These are phyloP conservation scores for Suillus discolor DNA, from an alignment of 768 basidiomycete species.

Conservation along the genomic window DNA sequence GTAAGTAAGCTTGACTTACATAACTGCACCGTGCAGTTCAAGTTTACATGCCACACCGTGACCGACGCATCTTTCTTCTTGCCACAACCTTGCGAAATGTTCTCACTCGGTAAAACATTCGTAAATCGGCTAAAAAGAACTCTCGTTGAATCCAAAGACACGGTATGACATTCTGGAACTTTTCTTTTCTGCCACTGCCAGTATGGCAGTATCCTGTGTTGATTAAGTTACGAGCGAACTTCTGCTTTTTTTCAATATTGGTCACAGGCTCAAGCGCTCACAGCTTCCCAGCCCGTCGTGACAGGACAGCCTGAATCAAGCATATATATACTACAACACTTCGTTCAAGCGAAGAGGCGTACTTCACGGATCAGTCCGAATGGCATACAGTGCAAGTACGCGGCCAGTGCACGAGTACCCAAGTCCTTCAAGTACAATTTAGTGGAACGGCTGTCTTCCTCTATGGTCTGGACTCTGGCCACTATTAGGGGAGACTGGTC, in stretches of 20 bases:
- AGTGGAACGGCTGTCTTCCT: background rate
- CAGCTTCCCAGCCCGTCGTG: background rate
- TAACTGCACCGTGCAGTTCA: background rate
- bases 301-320: background rate
- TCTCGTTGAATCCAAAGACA: background rate
- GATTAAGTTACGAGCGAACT: background rate
- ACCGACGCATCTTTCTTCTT: background rate
- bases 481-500: background rate
- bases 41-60: background rate
- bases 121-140: background rate
- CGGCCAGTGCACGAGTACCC: background rate
- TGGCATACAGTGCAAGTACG: background rate
- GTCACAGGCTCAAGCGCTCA: background rate
- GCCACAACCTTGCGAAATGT: conserved; percentile 2
- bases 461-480: background rate
- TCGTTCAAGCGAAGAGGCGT: background rate
- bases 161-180: background rate
- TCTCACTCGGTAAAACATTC: background rate
- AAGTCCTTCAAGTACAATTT: background rate
- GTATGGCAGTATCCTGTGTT: background rate
- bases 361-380: background rate
- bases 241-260: background rate
- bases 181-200: background rate
- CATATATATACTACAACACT: background rate
- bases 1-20: background rate